Conservation (phyloP, 2,329 filamentous ascomycete species). For the Monosporascus cannonballus region DNA sequence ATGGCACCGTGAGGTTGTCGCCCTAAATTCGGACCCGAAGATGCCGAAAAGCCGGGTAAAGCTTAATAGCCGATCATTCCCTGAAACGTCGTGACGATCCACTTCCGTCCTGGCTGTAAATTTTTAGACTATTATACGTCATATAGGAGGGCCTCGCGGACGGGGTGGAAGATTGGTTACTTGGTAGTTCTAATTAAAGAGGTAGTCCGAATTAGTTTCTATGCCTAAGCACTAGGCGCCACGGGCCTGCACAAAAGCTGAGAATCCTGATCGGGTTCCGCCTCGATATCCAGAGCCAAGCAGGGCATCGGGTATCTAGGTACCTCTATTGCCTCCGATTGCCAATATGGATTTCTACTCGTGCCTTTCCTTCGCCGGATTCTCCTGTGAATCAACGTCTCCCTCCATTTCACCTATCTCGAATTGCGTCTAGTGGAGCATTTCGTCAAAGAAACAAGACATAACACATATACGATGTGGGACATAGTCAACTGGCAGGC, state of each 20-base stretch:
- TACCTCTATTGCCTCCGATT: background rate
- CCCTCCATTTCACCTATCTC: background rate
- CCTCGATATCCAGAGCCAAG: background rate
- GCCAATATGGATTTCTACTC: too few species aligned
- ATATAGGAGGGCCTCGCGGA: too few species aligned
- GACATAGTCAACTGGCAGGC: background rate
- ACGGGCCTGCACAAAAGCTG: background rate
- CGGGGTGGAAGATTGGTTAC: too few species aligned
- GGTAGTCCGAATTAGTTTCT: background rate
- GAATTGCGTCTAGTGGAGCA: background rate
- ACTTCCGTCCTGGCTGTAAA: too few species aligned
- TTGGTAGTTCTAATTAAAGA: background rate
- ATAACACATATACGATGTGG: background rate
- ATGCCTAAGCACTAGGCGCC: background rate
- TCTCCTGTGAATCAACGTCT: background rate
- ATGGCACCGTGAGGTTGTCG: too few species aligned
- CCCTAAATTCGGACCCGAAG: too few species aligned
- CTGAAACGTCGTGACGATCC: too few species aligned
- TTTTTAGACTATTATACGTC: too few species aligned
- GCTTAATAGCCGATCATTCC: too few species aligned
- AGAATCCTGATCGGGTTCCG: background rate
- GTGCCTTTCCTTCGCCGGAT: background rate
- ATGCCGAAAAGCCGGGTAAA: too few species aligned
- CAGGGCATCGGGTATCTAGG: background rate
- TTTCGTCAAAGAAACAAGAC: background rate